phyloP scores from a whole-genome alignment of 2,329 filamentous ascomycete genomes.

The Paraphaeosphaeria minitans region DNA sequence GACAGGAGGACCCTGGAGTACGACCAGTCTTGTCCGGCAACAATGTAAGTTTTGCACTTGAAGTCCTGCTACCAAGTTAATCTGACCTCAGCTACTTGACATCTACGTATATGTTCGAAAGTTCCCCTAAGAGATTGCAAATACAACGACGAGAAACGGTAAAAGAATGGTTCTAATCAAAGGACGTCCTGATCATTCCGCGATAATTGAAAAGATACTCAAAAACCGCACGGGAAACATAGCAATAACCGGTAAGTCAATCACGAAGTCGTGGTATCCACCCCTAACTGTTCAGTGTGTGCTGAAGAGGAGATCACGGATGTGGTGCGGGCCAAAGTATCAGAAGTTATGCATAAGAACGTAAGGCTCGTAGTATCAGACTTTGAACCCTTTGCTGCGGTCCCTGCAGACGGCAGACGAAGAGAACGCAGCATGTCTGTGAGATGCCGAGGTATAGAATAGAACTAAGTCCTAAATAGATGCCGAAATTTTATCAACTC shows the following conservation, averaged over 20 bases:
- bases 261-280: background rate
- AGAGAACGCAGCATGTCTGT: background rate
- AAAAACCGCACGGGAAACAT: background rate
- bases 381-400: background rate
- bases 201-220: background rate
- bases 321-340: background rate
- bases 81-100: background rate
- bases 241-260: background rate
- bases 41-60: background rate
- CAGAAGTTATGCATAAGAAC: background rate
- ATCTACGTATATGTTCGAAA: background rate
- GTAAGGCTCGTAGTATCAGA: background rate
- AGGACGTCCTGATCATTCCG: background rate
- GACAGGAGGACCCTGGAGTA: background rate
- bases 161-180: background rate
- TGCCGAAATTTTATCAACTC: too few species aligned
- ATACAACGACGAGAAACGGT: background rate
- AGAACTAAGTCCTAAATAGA: too few species aligned
- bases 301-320: background rate
- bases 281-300: background rate
- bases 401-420: background rate
- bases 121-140: background rate
- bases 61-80: background rate
- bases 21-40: background rate
- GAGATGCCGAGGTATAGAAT: background rate